These are phyloP conservation scores for Handroanthus guayacan DNA, from an alignment of 257 asterid genomes.

Conservation along the genomic window DNA sequence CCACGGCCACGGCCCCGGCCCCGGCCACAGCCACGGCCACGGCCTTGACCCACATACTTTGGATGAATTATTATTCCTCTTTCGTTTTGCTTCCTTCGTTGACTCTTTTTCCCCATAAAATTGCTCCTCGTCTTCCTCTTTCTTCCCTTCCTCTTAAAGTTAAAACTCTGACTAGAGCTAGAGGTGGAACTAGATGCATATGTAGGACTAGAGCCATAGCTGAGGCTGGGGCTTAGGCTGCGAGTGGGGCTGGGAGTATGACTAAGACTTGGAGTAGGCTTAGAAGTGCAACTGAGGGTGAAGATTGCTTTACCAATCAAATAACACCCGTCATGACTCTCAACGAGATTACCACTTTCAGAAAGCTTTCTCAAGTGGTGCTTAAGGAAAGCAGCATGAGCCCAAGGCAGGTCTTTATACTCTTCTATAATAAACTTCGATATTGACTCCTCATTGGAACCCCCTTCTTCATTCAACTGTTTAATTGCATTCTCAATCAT, in stretches of 20 bases:
- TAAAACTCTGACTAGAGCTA: conserved; percentile 36
- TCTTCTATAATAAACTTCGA: conserved; percentile 51
- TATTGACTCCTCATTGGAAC: conserved; percentile 60
- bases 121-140: conserved; percentile 13
- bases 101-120: conserved; percentile 1
- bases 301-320: conserved; percentile 28
- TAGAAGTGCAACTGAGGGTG: conserved; percentile 4
- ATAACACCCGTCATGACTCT: conserved; percentile 37
- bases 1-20: conserved; percentile 19
- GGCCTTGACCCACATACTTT: background rate
- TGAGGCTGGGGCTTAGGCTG: conserved; percentile 13
- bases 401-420: conserved; percentile 56
- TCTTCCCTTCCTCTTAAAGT: conserved; percentile 24
- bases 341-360: conserved; percentile 44
- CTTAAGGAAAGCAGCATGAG: conserved; percentile 52
- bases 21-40: background rate
- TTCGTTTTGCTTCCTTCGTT: background rate
- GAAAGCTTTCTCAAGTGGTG: conserved; percentile 56
- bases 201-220: conserved; percentile 28
- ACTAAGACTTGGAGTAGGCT: conserved; percentile 6
- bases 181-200: conserved; percentile 41
- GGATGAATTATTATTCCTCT: conserved; percentile 19
- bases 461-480: conserved; percentile 53
- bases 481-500: conserved; percentile 69
- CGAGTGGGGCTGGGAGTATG: conserved; percentile 6